Conservation (phyloP, 495 filamentous ascomycete genomes). For the Glarea lozoyensis region DNA sequence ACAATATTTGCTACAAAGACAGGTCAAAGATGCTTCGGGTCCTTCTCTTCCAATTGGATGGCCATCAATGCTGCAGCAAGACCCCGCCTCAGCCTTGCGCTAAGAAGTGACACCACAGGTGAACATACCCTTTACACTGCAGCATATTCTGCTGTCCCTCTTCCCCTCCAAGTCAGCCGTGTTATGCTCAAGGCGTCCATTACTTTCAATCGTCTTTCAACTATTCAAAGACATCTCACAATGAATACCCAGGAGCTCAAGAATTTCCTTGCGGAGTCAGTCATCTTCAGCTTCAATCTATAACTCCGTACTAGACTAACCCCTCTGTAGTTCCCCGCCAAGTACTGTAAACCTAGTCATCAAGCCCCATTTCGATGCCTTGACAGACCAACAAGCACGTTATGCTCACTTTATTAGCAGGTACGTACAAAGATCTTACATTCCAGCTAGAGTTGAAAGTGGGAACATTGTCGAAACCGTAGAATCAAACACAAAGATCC, state of each 20-base stretch:
- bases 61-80: neutral
- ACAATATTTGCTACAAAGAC: no score
- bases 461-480: no score
- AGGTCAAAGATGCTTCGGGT: no score
- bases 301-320: no score
- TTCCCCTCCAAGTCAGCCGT: constrained; percentile 1
- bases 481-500: no score
- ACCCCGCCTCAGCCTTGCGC: constrained; percentile 8
- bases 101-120: constrained; percentile 1
- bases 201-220: constrained; percentile 14
- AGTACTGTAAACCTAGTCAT: constrained; percentile 77
- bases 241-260: constrained; percentile 26
- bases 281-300: no score
- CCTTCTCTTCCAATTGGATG: no score
- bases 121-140: constrained; percentile 3
- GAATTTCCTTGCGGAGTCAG: constrained; percentile 87
- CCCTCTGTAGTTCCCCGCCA: constrained; percentile 78
- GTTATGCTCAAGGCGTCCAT: constrained; percentile 2
- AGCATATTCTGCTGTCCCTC: neutral
- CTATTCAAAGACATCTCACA: constrained; percentile 12
- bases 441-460: neutral
- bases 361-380: constrained; percentile 78
- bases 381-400: constrained; percentile 68
- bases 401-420: constrained; percentile 91
- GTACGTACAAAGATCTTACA: constrained; percentile 33